phyloP scores from a whole-genome alignment of 2,329 filamentous ascomycete genomes.

The Botrytis galanthina region DNA sequence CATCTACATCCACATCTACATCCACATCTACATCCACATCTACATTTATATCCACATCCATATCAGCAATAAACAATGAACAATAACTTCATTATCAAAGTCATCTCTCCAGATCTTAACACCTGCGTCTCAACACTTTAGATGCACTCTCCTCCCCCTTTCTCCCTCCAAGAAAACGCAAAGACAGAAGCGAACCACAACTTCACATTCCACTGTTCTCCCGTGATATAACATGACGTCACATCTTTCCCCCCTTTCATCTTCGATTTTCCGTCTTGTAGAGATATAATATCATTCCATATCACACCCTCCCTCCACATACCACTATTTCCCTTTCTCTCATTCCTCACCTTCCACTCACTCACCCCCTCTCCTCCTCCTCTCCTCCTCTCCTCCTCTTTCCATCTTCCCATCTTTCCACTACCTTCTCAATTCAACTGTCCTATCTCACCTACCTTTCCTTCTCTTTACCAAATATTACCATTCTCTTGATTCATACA shows the following conservation, averaged over 20 bases:
- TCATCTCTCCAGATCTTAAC: background rate
- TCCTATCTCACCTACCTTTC: background rate
- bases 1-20: background rate
- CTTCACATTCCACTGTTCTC: no score
- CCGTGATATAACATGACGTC: no score
- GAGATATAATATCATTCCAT: background rate
- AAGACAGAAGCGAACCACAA: no score
- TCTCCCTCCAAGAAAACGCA: no score
- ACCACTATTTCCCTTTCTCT: background rate
- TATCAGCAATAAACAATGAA: background rate
- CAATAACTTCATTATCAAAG: background rate
- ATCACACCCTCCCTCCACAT: background rate
- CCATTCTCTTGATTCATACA: background rate
- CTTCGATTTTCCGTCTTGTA: no score
- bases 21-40: background rate
- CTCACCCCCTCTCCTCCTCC: background rate
- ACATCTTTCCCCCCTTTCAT: no score
- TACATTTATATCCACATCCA: background rate
- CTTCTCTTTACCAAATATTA: background rate
- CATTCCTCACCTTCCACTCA: background rate
- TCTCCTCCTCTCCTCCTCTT: background rate
- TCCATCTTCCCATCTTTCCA: no score
- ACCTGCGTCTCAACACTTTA: background rate
- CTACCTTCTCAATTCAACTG: background rate
- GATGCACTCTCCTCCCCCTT: background rate